These are phyloP conservation scores for Metschnikowia rubicola DNA, from an alignment of 805 yeast species.

Conservation along the genomic window DNA sequence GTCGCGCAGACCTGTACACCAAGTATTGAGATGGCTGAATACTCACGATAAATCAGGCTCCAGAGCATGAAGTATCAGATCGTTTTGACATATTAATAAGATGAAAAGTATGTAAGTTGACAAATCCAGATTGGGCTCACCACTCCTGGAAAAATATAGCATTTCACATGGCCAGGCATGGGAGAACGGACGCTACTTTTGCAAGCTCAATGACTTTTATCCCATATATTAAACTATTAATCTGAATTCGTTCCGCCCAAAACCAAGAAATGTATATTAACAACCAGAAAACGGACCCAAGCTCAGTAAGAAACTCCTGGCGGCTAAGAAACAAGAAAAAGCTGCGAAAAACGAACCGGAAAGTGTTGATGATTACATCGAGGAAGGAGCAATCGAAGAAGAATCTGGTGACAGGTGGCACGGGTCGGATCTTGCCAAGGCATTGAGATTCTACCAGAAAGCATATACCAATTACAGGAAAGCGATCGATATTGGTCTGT, in stretches of 20 bases:
- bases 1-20: not conserved
- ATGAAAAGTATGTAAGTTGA: slow-evolving; percentile 2
- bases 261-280: not conserved
- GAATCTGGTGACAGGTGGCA: slow-evolving; percentile 78
- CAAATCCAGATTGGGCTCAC: too few relatives aligned
- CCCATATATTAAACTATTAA: too few relatives aligned
- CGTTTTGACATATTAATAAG: not conserved
- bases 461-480: slow-evolving; percentile 45
- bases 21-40: not conserved
- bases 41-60: too few relatives aligned
- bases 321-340: not conserved
- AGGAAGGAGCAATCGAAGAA: slow-evolving; percentile 56
- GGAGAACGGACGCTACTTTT: too few relatives aligned
- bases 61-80: too few relatives aligned
- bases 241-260: not conserved
- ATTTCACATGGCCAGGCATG: too few relatives aligned
- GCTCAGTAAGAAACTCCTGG: slow-evolving; percentile 4
- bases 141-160: too few relatives aligned
- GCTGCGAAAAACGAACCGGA: slow-evolving; percentile 3
- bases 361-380: slow-evolving; percentile 53
- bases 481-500: slow-evolving; percentile 27
- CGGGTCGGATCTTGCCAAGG: slow-evolving; percentile 60
- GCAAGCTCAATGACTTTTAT: too few relatives aligned
- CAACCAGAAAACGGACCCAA: slow-evolving; percentile 10
- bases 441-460: slow-evolving; percentile 59